Base-by-base conservation (phyloP, 768 basidiomycete genomes). In the Amylocystis lapponica region DNA sequence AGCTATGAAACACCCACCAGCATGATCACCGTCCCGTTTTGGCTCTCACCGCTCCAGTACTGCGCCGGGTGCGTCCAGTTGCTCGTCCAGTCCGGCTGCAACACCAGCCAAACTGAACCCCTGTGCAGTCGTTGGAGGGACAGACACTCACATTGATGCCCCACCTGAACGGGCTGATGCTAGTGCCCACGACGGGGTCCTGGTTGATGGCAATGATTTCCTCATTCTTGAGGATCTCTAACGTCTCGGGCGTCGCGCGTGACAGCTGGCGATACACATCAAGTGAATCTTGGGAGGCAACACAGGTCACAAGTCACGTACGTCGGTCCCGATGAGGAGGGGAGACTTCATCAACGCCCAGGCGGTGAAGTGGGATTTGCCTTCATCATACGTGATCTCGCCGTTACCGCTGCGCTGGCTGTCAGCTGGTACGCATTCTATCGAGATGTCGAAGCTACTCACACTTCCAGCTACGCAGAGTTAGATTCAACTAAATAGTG, bases 261-360 rank as follows among this genome's bases (percentile, higher is more conserved):
- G 73, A 68, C 33, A 83, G 60, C 79, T 79, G 38, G 17, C n/a
- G 36, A 34, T 13, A 1, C 12, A 22, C 1, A 33, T 10, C 19
- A 2, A 27, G 20, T 27, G 11, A 26, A 5, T 13, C 17, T n/a
- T 10, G 16, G 6, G 12, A 12, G 25, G 8, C 5, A 3, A 12
- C 30, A 25, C 23, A 29, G 17, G 9, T 29, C 5, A 19, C 16
- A 13, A 17, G 9, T 11, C 19, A 37, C 57, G 32, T 23, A 59
- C 57, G 27, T 59, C 63, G 5, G 81, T 77, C 40, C 81, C 74
- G 43, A 83, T 76, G 39, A 83, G 64, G 12, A 84, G 68, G 2
- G 82, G 82, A 0, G 78, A 78, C 54, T 83, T 84, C 75, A 83
- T 73, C 23, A 85, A 60, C 27, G 79, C 79, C 82, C 83, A 84